Evolutionary conservation across 768 basidiomycete species (phyloP).

Genomic region (Collybia nuda): DNA sequence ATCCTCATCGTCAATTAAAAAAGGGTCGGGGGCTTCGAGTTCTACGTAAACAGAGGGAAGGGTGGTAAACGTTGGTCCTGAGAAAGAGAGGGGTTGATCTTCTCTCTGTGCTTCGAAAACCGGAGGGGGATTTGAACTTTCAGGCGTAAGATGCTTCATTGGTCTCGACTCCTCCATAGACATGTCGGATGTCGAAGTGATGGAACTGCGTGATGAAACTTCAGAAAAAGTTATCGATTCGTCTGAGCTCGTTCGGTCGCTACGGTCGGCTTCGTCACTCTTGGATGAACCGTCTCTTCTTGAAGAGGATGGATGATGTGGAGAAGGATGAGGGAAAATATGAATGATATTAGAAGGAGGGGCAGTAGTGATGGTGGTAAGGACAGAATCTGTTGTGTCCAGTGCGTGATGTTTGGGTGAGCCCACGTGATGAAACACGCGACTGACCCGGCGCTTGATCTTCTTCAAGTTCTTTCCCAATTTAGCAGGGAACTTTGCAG

Average conservation of each 20-base stretch:
- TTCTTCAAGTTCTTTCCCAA: slow-evolving; percentile 13
- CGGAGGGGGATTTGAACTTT: neutral
- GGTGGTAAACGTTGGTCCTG: slow-evolving; percentile 20
- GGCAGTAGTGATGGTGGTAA: slow-evolving; percentile 30
- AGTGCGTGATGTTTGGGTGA: slow-evolving; percentile 22
- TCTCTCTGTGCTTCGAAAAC: neutral
- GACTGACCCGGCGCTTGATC: slow-evolving; percentile 22
- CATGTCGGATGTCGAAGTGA: neutral
- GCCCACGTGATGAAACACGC: slow-evolving; percentile 14
- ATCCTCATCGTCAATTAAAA: slow-evolving; percentile 58
- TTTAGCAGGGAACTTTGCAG: slow-evolving; percentile 17
- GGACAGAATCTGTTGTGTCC: slow-evolving; percentile 15
- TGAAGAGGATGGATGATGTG: slow-evolving; percentile 12
- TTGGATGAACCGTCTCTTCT: slow-evolving; percentile 11
- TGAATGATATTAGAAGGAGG: slow-evolving; percentile 26
- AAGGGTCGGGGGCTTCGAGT: slow-evolving; percentile 57
- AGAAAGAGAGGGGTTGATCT: neutral
- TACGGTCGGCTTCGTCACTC: slow-evolving; percentile 6
- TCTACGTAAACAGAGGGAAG: slow-evolving; percentile 34
- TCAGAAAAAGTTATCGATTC: slow-evolving; percentile 5
- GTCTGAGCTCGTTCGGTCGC: slow-evolving; percentile 6
- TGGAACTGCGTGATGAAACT: slow-evolving; percentile 7
- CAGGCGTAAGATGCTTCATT: slow-evolving; percentile 1
- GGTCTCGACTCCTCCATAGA: neutral
- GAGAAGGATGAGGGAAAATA: slow-evolving; percentile 15